phyloP scores from a whole-genome alignment of 495 filamentous ascomycete genomes.

The Penicillium antarcticum region DNA sequence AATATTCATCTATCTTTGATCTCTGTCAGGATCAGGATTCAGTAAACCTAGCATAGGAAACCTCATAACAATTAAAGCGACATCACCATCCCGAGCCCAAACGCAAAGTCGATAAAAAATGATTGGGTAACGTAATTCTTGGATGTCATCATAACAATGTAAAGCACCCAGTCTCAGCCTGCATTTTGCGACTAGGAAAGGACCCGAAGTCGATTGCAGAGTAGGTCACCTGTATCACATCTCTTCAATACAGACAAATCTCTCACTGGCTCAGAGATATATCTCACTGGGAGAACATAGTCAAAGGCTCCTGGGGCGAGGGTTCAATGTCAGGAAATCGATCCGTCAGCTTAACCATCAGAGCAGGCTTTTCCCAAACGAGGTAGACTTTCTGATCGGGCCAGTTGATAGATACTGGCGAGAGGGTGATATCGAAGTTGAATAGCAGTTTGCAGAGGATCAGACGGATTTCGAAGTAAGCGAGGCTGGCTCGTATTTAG shows the following conservation, averaged over 20 bases:
- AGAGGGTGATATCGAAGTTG: conserved; percentile 48
- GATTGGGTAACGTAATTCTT: too few relatives aligned
- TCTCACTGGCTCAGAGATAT: neutral
- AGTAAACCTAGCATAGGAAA: too few relatives aligned
- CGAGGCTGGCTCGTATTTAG: conserved; percentile 34
- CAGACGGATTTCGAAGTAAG: conserved; percentile 54
- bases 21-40: too few relatives aligned
- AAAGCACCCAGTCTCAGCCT: too few relatives aligned
- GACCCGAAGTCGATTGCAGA: too few relatives aligned
- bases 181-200: too few relatives aligned
- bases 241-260: neutral
- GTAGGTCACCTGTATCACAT: neutral
- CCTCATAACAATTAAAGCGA: too few relatives aligned
- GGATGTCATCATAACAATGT: too few relatives aligned
- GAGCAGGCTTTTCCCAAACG: conserved; percentile 45
- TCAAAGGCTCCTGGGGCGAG: neutral
- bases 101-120: too few relatives aligned
- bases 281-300: neutral
- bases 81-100: too few relatives aligned
- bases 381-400: conserved; percentile 37
- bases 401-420: conserved; percentile 33
- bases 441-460: conserved; percentile 50
- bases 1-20: too few relatives aligned
- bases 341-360: conserved; percentile 24
- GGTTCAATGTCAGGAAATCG: neutral